Evolutionary conservation across 805 yeast genomes (phyloP).

Genomic region (Debaryomyces castellii): DNA sequence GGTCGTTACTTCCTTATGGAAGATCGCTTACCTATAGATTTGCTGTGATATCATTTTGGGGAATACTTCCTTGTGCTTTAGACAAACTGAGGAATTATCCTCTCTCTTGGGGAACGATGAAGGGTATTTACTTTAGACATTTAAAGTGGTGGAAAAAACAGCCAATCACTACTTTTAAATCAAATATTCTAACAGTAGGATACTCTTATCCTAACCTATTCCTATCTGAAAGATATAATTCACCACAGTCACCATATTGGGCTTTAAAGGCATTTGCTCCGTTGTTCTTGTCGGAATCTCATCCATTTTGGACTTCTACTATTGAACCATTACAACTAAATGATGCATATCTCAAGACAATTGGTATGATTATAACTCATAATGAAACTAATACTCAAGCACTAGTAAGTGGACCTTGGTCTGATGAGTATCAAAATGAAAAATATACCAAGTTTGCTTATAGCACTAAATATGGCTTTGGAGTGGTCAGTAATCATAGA

Average conservation of each 20-base stretch:
- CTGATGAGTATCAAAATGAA: constrained; percentile 7
- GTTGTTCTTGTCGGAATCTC: constrained; percentile 6
- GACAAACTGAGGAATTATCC: constrained; percentile 5
- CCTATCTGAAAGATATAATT: constrained; percentile 11
- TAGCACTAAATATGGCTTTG: constrained; percentile 10
- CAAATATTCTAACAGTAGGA: constrained; percentile 9
- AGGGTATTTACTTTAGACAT: constrained; percentile 7
- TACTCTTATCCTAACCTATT: constrained; percentile 11
- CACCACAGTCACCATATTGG: constrained; percentile 15
- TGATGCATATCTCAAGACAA: constrained; percentile 2
- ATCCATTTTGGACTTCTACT: constrained; percentile 12
- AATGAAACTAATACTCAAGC: constrained; percentile 7
- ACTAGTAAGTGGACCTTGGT: constrained; percentile 10
- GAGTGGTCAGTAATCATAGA: constrained; percentile 7
- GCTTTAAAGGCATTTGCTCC: constrained; percentile 10
- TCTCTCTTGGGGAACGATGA: constrained; percentile 10
- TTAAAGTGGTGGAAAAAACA: constrained; percentile 12
- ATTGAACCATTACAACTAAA: constrained; percentile 4
- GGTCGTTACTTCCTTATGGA: constrained; percentile 11
- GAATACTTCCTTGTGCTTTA: constrained; percentile 4
- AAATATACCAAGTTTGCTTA: constrained; percentile 13
- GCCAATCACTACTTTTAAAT: constrained; percentile 8
- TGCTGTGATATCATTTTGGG: constrained; percentile 14
- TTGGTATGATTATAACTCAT: constrained; percentile 11
- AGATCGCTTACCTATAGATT: constrained; percentile 12